Percentiles rank a stretch among this genome's conserved stretches.
Conservation (phyloP, 306 rosid species). For the Inga leiocalycina region DNA sequence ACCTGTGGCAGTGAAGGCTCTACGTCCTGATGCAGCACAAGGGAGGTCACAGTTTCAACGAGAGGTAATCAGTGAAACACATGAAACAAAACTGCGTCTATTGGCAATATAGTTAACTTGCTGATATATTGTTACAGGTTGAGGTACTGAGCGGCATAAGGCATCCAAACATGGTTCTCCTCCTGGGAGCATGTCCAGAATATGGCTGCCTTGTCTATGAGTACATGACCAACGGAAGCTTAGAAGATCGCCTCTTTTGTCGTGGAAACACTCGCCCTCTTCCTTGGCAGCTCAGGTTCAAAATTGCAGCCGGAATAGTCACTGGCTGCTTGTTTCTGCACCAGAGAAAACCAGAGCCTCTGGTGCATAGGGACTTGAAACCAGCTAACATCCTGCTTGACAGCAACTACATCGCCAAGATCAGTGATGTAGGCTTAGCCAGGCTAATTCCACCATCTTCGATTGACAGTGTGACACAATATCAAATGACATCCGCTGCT, state of each 20-base stretch:
- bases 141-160: constrained; percentile 51
- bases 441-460: constrained; percentile 47
- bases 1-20: background rate
- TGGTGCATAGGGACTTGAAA: constrained; percentile 51
- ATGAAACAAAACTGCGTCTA: background rate
- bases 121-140: constrained; percentile 32
- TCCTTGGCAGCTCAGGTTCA: constrained; percentile 55
- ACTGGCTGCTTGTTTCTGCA: constrained; percentile 50
- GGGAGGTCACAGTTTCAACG: background rate
- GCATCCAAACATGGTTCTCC: constrained; percentile 54
- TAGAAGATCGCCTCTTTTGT: constrained; percentile 44
- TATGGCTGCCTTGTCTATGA: constrained; percentile 55
- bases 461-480: constrained; percentile 41
- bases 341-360: constrained; percentile 54
- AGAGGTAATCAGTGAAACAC: background rate
- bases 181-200: constrained; percentile 36
- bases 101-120: background rate
- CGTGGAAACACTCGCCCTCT: constrained; percentile 33
- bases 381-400: constrained; percentile 52
- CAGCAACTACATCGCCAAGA: constrained; percentile 43
- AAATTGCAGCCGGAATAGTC: constrained; percentile 46
- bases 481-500: constrained; percentile 41
- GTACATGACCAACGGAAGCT: constrained; percentile 46
- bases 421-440: constrained; percentile 51
- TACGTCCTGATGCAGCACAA: background rate